Conservation (phyloP, 1,284 basidiomycete genomes). For the Boletus holoroseus region DNA sequence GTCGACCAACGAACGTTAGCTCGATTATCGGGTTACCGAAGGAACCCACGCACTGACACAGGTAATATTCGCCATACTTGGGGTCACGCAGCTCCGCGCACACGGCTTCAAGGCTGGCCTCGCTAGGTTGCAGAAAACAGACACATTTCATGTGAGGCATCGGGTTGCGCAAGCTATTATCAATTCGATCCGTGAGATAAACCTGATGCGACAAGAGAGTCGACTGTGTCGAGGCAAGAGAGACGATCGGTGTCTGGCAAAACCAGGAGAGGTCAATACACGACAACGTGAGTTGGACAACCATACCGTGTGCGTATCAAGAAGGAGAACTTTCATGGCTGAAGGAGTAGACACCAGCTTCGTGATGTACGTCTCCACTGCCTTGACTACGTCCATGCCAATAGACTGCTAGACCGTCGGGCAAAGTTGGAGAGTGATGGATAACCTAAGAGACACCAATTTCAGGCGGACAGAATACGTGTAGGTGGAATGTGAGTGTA, state of each 20-base stretch:
- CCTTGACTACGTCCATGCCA: slow-evolving; percentile 91
- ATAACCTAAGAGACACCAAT: background rate
- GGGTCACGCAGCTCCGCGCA: slow-evolving; percentile 84
- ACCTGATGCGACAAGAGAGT: slow-evolving; percentile 93
- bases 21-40: slow-evolving; percentile 4
- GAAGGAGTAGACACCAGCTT: slow-evolving; percentile 84
- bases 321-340: slow-evolving; percentile 95
- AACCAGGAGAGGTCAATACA: slow-evolving; percentile 7
- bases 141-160: slow-evolving; percentile 97
- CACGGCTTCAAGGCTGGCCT: slow-evolving; percentile 77
- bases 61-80: slow-evolving; percentile 94
- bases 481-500: background rate
- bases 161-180: slow-evolving; percentile 82
- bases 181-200: slow-evolving; percentile 95
- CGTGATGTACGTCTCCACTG: slow-evolving; percentile 89
- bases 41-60: slow-evolving; percentile 83
- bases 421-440: background rate
- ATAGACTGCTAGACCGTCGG: background rate
- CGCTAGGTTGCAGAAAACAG: slow-evolving; percentile 82
- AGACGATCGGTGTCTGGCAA: slow-evolving; percentile 91
- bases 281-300: background rate
- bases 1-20: slow-evolving; percentile 19
- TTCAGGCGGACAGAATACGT: background rate
- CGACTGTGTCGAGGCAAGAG: slow-evolving; percentile 91
- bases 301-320: slow-evolving; percentile 91